phyloP scores from a whole-genome alignment of 2,329 filamentous ascomycete species.

The Sporothrix brasiliensis region DNA sequence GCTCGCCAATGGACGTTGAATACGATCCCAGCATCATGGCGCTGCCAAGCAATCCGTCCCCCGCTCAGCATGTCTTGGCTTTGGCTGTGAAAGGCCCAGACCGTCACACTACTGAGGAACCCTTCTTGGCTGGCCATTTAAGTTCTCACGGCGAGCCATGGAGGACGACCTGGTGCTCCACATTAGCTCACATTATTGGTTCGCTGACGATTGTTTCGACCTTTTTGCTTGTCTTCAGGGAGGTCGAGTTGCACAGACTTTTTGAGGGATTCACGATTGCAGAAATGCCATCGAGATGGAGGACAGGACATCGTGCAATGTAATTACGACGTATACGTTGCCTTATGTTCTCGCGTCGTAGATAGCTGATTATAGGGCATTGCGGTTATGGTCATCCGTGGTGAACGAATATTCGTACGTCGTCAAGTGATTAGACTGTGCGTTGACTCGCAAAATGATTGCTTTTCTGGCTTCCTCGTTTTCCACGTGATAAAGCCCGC shows the following conservation, averaged over 20 bases:
- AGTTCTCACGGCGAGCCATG: slow-evolving; percentile 24
- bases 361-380: too few relatives aligned
- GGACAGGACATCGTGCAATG: too few relatives aligned
- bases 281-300: background rate
- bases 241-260: slow-evolving; percentile 11
- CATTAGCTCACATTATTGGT: slow-evolving; percentile 23
- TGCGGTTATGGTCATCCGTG: too few relatives aligned
- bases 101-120: slow-evolving; percentile 5
- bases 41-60: slow-evolving; percentile 18
- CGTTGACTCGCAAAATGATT: too few relatives aligned
- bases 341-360: too few relatives aligned
- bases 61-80: background rate
- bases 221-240: background rate
- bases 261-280: background rate
- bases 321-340: too few relatives aligned
- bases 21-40: slow-evolving; percentile 1
- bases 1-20: background rate
- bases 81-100: background rate
- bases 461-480: background rate
- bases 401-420: too few relatives aligned
- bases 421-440: too few relatives aligned
- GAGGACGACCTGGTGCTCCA: background rate
- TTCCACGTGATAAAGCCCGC: background rate
- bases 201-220: too few relatives aligned
- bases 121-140: slow-evolving; percentile 21